Conservation (phyloP, 2,329 filamentous ascomycete genomes). For the Talaromyces piceae region DNA sequence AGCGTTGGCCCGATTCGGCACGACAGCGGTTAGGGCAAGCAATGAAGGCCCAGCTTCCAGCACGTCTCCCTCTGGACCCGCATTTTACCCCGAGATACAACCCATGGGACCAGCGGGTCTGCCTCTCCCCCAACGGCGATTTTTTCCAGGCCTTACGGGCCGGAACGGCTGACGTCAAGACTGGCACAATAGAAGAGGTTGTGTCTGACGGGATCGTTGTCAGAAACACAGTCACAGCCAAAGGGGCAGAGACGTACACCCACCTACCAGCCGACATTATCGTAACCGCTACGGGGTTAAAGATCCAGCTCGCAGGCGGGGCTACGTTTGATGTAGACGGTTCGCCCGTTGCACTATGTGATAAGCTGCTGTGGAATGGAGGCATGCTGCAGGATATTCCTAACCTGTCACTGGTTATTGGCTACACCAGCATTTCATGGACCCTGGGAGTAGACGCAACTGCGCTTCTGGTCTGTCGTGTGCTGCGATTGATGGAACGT, state of each 20-base stretch:
- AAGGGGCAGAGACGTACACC: conserved; percentile 18
- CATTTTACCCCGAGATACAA: conserved; percentile 58
- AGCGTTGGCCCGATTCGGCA: conserved; percentile 43
- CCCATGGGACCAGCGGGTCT: conserved; percentile 66
- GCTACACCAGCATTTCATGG: conserved; percentile 31
- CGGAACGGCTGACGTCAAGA: conserved; percentile 44
- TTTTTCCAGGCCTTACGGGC: conserved; percentile 45
- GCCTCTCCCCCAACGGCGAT: conserved; percentile 52
- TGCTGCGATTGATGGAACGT: conserved; percentile 20
- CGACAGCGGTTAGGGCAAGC: conserved; percentile 36
- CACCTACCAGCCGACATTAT: conserved; percentile 28
- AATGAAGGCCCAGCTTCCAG: conserved; percentile 46
- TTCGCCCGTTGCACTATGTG: conserved; percentile 13
- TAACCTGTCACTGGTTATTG: conserved; percentile 27
- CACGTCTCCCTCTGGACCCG: conserved; percentile 44
- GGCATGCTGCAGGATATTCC: conserved; percentile 32
- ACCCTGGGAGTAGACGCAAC: conserved; percentile 31
- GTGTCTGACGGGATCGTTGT: conserved; percentile 41
- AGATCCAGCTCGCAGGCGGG: conserved; percentile 24
- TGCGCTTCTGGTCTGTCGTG: conserved; percentile 20
- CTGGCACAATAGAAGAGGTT: conserved; percentile 43
- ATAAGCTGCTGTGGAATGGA: conserved; percentile 28
- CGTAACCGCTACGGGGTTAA: conserved; percentile 34
- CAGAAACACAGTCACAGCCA: conserved; percentile 13
- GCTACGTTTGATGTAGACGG: conserved; percentile 23